These are phyloP conservation scores for Corynespora cassiicola DNA, from an alignment of 2,329 filamentous ascomycete species.

Conservation along the genomic window DNA sequence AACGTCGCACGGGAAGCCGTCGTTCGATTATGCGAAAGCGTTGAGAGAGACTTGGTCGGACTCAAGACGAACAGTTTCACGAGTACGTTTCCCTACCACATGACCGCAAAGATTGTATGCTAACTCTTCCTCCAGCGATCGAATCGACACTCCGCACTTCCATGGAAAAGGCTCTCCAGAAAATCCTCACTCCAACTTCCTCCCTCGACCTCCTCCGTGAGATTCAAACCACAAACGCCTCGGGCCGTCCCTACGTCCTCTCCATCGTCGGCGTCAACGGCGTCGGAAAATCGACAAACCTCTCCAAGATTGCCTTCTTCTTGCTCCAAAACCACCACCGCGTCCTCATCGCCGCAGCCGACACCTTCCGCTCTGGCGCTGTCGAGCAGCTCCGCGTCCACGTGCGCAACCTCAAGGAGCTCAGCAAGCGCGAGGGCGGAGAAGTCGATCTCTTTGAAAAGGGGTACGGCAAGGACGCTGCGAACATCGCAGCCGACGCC, in stretches of 20 bases:
- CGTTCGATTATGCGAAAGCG: constrained; percentile 86
- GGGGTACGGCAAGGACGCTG: constrained; percentile 97
- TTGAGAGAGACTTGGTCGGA: constrained; percentile 87
- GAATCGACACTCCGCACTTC: constrained; percentile 82
- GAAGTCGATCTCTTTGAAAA: constrained; percentile 93
- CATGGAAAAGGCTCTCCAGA: constrained; percentile 90
- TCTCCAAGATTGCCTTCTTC: constrained; percentile 98
- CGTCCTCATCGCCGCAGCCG: constrained; percentile 90
- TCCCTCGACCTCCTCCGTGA: constrained; percentile 94
- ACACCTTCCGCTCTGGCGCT: constrained; percentile 96
- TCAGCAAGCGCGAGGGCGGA: constrained; percentile 79
- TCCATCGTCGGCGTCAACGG: constrained; percentile 98
- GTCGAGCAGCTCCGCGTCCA: constrained; percentile 97
- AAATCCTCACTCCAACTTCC: constrained; percentile 94
- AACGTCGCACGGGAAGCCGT: constrained; percentile 96
- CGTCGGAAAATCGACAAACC: constrained; percentile 96
- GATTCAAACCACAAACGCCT: constrained; percentile 76
- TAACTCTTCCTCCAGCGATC: constrained; percentile 64
- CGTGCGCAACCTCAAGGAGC: constrained; percentile 89
- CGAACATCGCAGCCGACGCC: constrained; percentile 92
- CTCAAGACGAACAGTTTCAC: constrained; percentile 94
- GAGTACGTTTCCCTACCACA: constrained; percentile 52
- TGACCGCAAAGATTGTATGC: too few relatives aligned
- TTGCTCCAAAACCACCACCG: constrained; percentile 96
- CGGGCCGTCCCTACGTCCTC: constrained; percentile 88